These are phyloP conservation scores for Capronia coronata DNA, from an alignment of 2,329 filamentous ascomycete genomes.

Conservation along the genomic window DNA sequence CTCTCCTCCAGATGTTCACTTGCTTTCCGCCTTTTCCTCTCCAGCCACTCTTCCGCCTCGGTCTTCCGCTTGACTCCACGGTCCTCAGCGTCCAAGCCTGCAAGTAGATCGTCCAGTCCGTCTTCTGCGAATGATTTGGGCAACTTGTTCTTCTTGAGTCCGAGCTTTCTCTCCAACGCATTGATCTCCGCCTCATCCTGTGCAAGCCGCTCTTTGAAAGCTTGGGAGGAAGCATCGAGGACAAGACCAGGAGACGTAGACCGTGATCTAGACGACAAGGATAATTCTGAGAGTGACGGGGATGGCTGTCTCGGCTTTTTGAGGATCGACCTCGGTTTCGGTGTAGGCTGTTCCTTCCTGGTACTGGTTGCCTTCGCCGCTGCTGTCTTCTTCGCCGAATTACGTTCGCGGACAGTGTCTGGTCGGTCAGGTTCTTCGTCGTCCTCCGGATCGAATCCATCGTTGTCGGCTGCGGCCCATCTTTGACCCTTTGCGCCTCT, in stretches of 20 bases:
- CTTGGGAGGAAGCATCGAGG: conserved; percentile 32
- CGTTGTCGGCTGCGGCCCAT: conserved; percentile 21
- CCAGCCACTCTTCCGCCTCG: conserved; percentile 58
- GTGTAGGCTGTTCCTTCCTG: conserved; percentile 28
- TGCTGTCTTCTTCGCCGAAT: background rate
- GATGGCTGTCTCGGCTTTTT: conserved; percentile 30
- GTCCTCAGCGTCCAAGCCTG: conserved; percentile 53
- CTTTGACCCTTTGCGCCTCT: conserved; percentile 18
- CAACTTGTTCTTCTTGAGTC: conserved; percentile 67
- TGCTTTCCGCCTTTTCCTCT: conserved; percentile 30
- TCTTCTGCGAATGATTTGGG: conserved; percentile 74
- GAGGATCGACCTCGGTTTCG: conserved; percentile 34
- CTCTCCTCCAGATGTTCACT: conserved; percentile 28
- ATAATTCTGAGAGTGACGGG: conserved; percentile 10
- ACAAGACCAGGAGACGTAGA: conserved; percentile 26
- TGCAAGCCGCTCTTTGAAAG: conserved; percentile 58
- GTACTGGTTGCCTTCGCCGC: conserved; percentile 12
- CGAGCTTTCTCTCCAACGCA: conserved; percentile 77
- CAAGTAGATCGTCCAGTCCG: conserved; percentile 71
- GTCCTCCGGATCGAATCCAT: conserved; percentile 32
- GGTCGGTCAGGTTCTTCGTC: conserved; percentile 20
- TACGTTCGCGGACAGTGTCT: background rate
- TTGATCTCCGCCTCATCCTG: conserved; percentile 86
- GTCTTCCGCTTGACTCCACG: conserved; percentile 50
- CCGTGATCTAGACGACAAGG: conserved; percentile 14